These are phyloP conservation scores for Lenzites betulinus DNA, from an alignment of 768 basidiomycete species.

Conservation along the genomic window DNA sequence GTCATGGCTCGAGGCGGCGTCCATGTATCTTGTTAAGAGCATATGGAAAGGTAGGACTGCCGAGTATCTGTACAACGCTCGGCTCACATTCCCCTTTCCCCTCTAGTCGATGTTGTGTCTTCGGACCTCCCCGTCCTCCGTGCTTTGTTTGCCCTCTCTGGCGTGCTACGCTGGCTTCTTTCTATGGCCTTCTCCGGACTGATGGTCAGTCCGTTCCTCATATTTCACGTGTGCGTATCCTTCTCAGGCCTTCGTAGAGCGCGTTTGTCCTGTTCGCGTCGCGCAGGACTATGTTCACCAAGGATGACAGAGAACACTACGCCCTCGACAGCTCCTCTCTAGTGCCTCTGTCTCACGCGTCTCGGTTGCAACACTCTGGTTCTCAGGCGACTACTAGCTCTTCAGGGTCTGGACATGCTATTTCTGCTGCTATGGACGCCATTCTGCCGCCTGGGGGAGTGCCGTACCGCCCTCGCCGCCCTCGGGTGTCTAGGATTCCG, in stretches of 20 bases:
- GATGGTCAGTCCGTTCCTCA: slow-evolving; percentile 37
- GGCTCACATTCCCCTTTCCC: too few species aligned
- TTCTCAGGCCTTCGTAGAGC: slow-evolving; percentile 34
- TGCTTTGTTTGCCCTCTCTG: slow-evolving; percentile 24
- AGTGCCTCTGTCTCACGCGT: neutral
- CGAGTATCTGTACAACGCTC: too few species aligned
- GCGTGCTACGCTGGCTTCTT: slow-evolving; percentile 21
- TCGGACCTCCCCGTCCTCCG: slow-evolving; percentile 35
- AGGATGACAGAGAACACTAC: neutral
- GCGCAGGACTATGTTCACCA: slow-evolving; percentile 27
- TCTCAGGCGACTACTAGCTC: neutral
- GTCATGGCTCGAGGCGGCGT: slow-evolving; percentile 17
- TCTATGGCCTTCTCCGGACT: slow-evolving; percentile 40
- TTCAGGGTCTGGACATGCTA: too few species aligned
- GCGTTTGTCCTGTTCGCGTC: slow-evolving; percentile 37
- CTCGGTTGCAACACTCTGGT: neutral
- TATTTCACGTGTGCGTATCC: slow-evolving; percentile 14
- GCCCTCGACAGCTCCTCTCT: neutral
- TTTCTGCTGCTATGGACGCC: neutral
- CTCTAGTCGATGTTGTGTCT: slow-evolving; percentile 34
- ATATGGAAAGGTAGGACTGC: slow-evolving; percentile 23
- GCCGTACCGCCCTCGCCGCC: slow-evolving; percentile 8
- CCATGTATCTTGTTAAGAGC: slow-evolving; percentile 18
- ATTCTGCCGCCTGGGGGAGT: neutral
- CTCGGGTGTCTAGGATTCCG: too few species aligned